Evolutionary conservation across 345 rosid species (phyloP).

Genomic region (Linum usitatissimum): DNA sequence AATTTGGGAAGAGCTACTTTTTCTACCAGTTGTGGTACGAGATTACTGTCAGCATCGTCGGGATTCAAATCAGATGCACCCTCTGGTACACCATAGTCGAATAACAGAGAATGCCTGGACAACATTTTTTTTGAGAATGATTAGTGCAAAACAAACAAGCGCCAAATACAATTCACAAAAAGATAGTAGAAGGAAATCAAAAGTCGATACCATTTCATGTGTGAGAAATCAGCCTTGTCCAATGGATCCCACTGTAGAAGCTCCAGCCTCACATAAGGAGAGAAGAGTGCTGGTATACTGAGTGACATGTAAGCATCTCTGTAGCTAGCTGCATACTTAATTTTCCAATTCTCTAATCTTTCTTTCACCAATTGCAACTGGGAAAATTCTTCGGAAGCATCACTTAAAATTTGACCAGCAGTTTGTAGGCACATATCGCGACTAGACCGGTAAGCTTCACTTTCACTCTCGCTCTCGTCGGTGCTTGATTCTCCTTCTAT

Average conservation of each 20-base stretch:
- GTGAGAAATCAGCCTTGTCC: slow-evolving; percentile 57
- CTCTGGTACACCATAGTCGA: slow-evolving; percentile 67
- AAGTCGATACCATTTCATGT: slow-evolving; percentile 66
- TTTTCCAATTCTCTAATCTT: slow-evolving; percentile 81
- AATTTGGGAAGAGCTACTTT: slow-evolving; percentile 75
- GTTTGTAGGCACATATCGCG: slow-evolving; percentile 54
- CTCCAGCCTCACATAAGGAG: slow-evolving; percentile 87
- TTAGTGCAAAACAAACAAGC: not conserved
- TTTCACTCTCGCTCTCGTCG: slow-evolving; percentile 92
- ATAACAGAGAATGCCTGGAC: slow-evolving; percentile 74
- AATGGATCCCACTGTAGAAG: slow-evolving; percentile 93
- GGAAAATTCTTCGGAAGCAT: slow-evolving; percentile 87
- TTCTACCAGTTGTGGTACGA: slow-evolving; percentile 79
- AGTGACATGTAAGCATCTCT: slow-evolving; percentile 88
- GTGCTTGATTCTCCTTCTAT: slow-evolving; percentile 95
- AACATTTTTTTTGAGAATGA: slow-evolving; percentile 7
- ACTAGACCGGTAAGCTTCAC: slow-evolving; percentile 61
- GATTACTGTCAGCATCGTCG: slow-evolving; percentile 79
- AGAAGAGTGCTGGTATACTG: slow-evolving; percentile 75
- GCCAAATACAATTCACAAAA: not conserved
- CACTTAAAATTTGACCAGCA: slow-evolving; percentile 74
- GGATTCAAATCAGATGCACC: slow-evolving; percentile 47
- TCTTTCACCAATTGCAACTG: slow-evolving; percentile 69
- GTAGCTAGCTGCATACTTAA: slow-evolving; percentile 56
- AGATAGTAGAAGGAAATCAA: not conserved